Conservation (phyloP, 139 green algal species). For the Klebsormidium nitens region DNA sequence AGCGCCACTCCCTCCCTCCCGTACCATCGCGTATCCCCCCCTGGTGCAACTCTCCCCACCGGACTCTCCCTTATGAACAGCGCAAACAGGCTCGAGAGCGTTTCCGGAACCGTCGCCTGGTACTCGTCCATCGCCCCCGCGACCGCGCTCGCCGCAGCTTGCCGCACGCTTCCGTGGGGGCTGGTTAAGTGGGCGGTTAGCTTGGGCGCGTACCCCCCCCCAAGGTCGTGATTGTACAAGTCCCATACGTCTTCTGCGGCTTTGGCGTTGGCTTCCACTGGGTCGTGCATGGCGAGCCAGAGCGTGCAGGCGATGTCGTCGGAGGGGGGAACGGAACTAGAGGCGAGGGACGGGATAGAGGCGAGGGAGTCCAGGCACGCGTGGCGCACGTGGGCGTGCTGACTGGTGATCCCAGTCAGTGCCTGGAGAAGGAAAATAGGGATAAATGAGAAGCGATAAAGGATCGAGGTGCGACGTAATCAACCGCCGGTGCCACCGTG, state of each 20-base stretch:
- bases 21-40: constrained; percentile 3
- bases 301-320: constrained; percentile 4
- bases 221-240: constrained; percentile 34
- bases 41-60: neutral
- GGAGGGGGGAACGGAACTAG: neutral
- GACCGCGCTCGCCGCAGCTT: constrained; percentile 24
- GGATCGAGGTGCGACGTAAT: too few relatives aligned
- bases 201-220: constrained; percentile 15
- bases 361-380: constrained; percentile 30
- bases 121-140: constrained; percentile 40
- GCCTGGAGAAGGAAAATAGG: constrained; percentile 13
- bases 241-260: constrained; percentile 34
- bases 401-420: constrained; percentile 11
- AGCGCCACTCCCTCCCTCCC: constrained; percentile 55
- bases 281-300: constrained; percentile 36
- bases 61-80: constrained; percentile 24
- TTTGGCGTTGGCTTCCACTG: constrained; percentile 16
- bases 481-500: too few relatives aligned
- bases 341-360: constrained; percentile 20
- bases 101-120: constrained; percentile 23
- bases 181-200: constrained; percentile 15
- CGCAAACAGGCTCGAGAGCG: constrained; percentile 25
- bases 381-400: constrained; percentile 29
- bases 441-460: too few relatives aligned
- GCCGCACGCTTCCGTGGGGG: constrained; percentile 18